A percentile compares a stretch with the other conserved stretches of the same genome.
Evolutionary conservation across 495 filamentous ascomycete genomes (phyloP).

Genomic region (Hyphodiscus hymeniophilus): DNA sequence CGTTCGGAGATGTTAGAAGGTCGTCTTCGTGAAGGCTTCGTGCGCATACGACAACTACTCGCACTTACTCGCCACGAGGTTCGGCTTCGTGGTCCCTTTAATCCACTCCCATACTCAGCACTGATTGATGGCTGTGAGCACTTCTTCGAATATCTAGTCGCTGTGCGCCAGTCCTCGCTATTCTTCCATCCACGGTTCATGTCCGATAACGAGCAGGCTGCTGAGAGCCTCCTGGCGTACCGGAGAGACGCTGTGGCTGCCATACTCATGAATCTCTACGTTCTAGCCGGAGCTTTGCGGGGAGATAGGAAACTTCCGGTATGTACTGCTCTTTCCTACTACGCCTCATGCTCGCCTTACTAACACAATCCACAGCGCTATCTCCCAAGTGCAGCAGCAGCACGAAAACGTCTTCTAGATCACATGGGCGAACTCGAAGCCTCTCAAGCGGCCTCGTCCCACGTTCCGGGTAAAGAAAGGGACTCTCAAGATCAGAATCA

Average conservation of each 20-base stretch:
- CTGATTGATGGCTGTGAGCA: conserved; percentile 45
- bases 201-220: conserved; percentile 33
- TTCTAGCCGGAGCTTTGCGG: conserved; percentile 45
- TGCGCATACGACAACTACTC: conserved; percentile 45
- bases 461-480: conserved; percentile 16
- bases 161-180: conserved; percentile 47
- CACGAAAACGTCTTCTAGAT: conserved; percentile 41
- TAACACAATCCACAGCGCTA: conserved; percentile 26
- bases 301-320: conserved; percentile 39
- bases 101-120: conserved; percentile 45
- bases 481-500: conserved; percentile 15
- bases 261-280: conserved; percentile 49
- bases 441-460: conserved; percentile 32
- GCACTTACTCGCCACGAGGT: conserved; percentile 49
- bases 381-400: conserved; percentile 43
- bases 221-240: conserved; percentile 34
- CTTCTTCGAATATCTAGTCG: conserved; percentile 50
- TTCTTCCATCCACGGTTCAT: conserved; percentile 45
- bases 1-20: conserved; percentile 50
- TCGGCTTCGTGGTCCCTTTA: conserved; percentile 46
- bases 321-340: conserved; percentile 2
- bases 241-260: conserved; percentile 48
- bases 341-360: too few relatives aligned
- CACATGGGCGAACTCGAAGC: conserved; percentile 37
- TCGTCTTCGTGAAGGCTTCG: conserved; percentile 48